Evolutionary conservation across 495 filamentous ascomycete genomes (phyloP).

Genomic region (Podospora tetraspora): DNA sequence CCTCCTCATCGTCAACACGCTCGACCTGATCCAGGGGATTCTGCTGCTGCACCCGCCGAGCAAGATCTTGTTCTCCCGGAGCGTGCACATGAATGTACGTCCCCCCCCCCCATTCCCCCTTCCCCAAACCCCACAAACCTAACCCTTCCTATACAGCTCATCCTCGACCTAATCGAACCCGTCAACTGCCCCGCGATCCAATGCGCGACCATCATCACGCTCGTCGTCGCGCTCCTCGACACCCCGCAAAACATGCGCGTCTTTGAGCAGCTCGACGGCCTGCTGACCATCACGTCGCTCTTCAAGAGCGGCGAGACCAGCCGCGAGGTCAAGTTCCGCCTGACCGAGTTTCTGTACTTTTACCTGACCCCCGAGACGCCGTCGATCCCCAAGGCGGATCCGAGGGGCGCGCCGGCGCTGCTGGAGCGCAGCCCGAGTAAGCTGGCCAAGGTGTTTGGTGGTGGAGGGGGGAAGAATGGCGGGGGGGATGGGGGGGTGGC

Average conservation of each 20-base stretch:
- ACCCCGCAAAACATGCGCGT: conserved; percentile 79
- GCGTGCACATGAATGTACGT: conserved; percentile 84
- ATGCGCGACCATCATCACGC: conserved; percentile 77
- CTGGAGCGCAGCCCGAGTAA: conserved; percentile 71
- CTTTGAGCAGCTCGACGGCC: conserved; percentile 88
- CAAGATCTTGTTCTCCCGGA: conserved; percentile 77
- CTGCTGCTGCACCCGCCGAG: conserved; percentile 91
- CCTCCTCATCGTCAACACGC: conserved; percentile 77
- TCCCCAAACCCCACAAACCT: not conserved
- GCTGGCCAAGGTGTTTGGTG: conserved; percentile 48
- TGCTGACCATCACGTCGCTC: conserved; percentile 86
- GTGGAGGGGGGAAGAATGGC: conserved; percentile 33
- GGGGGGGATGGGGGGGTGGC: conserved; percentile 31
- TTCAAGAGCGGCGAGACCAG: conserved; percentile 81
- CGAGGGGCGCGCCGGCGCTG: conserved; percentile 36
- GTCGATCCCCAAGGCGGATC: conserved; percentile 43
- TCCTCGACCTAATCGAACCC: conserved; percentile 91
- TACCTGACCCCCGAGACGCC: conserved; percentile 92
- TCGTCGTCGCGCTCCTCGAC: conserved; percentile 82
- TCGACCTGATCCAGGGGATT: conserved; percentile 86
- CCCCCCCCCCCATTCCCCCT: not conserved
- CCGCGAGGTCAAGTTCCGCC: conserved; percentile 83
- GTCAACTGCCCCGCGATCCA: conserved; percentile 89
- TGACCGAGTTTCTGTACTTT: conserved; percentile 95
- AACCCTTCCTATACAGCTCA: conserved; percentile 44